Conservation (phyloP, 2,329 filamentous ascomycete species). For the Tothia fuscella region DNA sequence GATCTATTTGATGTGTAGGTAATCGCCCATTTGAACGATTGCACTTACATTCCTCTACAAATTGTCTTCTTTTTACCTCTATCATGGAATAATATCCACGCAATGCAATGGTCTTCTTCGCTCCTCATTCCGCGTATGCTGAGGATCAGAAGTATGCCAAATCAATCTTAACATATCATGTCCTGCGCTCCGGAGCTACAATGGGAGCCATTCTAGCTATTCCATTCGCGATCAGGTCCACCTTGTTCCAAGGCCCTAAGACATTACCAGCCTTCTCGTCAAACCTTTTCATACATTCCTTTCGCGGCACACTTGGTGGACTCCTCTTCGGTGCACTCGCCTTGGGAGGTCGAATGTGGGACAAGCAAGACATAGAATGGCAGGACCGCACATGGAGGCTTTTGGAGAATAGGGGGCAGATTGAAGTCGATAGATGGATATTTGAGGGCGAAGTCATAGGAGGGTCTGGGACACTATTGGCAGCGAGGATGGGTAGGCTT, state of each 20-base stretch:
- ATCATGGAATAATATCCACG: no score
- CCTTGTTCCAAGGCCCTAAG: conserved; percentile 18
- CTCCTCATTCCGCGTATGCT: conserved; percentile 44
- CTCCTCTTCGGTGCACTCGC: conserved; percentile 33
- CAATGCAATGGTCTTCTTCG: conserved; percentile 41
- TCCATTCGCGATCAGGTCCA: conserved; percentile 23
- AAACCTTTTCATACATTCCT: conserved; percentile 32
- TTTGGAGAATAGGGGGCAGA: conserved; percentile 45
- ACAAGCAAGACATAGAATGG: conserved; percentile 50
- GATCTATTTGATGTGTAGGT: no score
- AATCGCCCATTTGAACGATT: no score
- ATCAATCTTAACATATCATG: conserved; percentile 47
- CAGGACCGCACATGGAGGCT: conserved; percentile 51
- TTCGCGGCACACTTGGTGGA: conserved; percentile 35
- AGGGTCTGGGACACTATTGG: conserved; percentile 22
- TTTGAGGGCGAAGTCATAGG: conserved; percentile 31
- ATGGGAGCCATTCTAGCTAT: conserved; percentile 38
- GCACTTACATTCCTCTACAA: no score
- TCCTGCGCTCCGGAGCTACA: conserved; percentile 44
- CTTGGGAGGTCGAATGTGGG: conserved; percentile 41
- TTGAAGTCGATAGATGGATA: conserved; percentile 45
- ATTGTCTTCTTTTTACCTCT: no score
- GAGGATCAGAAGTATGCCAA: conserved; percentile 49
- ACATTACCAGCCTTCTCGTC: conserved; percentile 17
- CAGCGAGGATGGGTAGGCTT: conserved; percentile 19